Conservation (phyloP, 768 basidiomycete species). For the Mycena olivaceomarginata region DNA sequence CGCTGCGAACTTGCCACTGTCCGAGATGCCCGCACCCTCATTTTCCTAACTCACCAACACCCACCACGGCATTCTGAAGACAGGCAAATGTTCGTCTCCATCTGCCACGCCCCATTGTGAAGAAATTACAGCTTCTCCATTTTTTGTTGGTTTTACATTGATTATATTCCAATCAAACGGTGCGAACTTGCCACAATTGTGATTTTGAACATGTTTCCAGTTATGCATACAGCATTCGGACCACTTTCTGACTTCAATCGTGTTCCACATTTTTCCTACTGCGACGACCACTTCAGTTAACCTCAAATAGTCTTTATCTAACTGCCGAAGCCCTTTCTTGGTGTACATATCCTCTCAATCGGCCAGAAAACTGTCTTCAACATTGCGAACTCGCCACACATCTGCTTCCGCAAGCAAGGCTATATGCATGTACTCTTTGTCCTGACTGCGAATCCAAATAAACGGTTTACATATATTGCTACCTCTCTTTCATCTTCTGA, state of each 20-base stretch:
- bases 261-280: not conserved
- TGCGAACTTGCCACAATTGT: not conserved
- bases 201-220: not conserved
- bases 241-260: not conserved
- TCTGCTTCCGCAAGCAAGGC: too few species aligned
- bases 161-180: not conserved
- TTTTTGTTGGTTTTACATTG: not conserved
- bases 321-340: not conserved
- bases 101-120: not conserved
- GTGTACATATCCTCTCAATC: not conserved
- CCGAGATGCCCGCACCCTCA: not conserved
- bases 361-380: not conserved
- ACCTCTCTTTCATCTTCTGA: too few species aligned
- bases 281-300: not conserved
- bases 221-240: not conserved
- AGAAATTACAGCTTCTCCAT: not conserved
- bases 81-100: too few species aligned
- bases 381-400: constrained; percentile 10
- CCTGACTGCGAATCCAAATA: too few species aligned
- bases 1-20: not conserved
- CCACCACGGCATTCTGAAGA: too few species aligned
- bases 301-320: not conserved
- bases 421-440: too few species aligned
- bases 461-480: too few species aligned
- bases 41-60: not conserved